A percentile compares a stretch with the other conserved stretches of the same genome.
phyloP scores from a whole-genome alignment of 257 asterid genomes.

The Solanum neorickii region DNA sequence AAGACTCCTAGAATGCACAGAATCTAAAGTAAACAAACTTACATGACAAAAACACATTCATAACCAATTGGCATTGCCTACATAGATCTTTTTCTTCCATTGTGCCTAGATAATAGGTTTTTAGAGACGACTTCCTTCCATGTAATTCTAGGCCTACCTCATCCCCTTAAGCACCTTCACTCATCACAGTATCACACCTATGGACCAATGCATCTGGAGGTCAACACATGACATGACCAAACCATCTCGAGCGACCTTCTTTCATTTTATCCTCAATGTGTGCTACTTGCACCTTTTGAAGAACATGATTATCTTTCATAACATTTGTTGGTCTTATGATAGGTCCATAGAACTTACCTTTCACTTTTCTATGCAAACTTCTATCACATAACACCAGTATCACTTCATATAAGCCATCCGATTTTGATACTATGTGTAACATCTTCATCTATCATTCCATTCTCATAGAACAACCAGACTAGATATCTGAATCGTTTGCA shows the following conservation, averaged over 20 bases:
- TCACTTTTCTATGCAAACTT: neutral
- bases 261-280: neutral
- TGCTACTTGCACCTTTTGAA: neutral
- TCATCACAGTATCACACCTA: neutral
- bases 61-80: neutral
- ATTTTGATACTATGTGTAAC: neutral
- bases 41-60: neutral
- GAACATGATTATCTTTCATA: neutral
- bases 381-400: neutral
- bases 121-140: neutral
- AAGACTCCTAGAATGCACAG: neutral
- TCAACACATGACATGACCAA: neutral
- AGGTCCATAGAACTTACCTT: neutral
- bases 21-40: neutral
- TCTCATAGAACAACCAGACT: neutral
- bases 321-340: neutral
- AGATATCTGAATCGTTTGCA: neutral
- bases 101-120: neutral
- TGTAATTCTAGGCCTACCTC: neutral
- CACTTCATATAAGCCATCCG: neutral
- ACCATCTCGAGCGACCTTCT: neutral
- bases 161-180: neutral
- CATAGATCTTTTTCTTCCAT: neutral
- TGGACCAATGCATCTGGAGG: neutral
- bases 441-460: neutral